Percentiles rank a stretch among this genome's conserved stretches.
phyloP scores from a whole-genome alignment of 2,329 filamentous ascomycete genomes.

The Huntiella moniliformis region DNA sequence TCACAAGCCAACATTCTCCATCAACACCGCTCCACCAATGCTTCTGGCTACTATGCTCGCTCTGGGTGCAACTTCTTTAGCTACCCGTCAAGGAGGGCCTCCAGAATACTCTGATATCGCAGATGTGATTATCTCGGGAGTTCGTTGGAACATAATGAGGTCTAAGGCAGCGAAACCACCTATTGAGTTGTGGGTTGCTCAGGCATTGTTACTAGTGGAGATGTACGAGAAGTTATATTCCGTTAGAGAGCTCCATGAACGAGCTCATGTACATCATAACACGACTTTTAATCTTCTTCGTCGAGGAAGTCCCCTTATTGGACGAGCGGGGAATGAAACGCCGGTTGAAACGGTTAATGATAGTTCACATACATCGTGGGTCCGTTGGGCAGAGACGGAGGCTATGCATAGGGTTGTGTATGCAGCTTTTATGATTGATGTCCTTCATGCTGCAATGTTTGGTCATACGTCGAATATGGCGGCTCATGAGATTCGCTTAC shows the following conservation, averaged over 20 bases:
- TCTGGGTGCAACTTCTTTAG: constrained; percentile 63
- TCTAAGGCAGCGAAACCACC: constrained; percentile 67
- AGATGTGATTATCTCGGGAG: constrained; percentile 46
- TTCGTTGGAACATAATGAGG: constrained; percentile 70
- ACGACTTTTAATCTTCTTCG: constrained; percentile 72
- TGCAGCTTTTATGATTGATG: constrained; percentile 76
- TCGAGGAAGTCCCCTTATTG: constrained; percentile 64
- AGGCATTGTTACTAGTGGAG: constrained; percentile 65
- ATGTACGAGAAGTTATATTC: constrained; percentile 88
- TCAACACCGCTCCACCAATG: constrained; percentile 58
- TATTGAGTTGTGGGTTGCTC: constrained; percentile 74
- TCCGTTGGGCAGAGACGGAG: constrained; percentile 74
- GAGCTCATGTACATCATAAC: constrained; percentile 77
- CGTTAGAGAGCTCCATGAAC: constrained; percentile 62
- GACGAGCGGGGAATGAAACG: constrained; percentile 54
- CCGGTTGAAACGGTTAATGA: constrained; percentile 34
- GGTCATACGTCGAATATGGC: constrained; percentile 82
- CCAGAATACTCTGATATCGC: constrained; percentile 31
- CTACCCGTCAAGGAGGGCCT: constrained; percentile 40
- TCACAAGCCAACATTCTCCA: constrained; percentile 71
- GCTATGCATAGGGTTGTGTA: constrained; percentile 75
- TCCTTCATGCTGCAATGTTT: constrained; percentile 81
- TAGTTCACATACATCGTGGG: constrained; percentile 43
- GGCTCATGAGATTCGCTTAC: constrained; percentile 71
- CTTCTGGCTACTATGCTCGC: constrained; percentile 68